Evolutionary conservation across 495 filamentous ascomycete species (phyloP), one percentile per base, ranked within the genome.

Genomic region (Aspergillus coremiiformis): DNA sequence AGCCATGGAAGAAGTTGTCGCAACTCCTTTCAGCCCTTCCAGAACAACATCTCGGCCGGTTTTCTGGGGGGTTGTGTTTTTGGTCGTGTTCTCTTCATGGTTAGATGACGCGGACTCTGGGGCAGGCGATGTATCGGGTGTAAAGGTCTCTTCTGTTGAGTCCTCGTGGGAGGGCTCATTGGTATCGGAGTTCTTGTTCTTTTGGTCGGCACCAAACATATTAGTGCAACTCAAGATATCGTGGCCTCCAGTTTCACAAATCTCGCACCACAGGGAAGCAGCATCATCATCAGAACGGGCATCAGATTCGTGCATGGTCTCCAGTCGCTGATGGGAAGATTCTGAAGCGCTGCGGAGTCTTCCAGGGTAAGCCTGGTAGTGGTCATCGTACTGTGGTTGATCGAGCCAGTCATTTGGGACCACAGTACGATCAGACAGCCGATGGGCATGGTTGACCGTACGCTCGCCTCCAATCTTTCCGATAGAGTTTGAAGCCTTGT

Each of bases 141-240:
- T 56, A 32, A 57, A 26, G 32, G 63, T 56, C 6, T 67, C 61
- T 8, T 59, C 43, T 5, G 44, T 11, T 1, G 56, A 44, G 43
- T 22, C 47, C 23, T 51, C 39, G 30, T 56, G 53, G 0, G 51
- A 30, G n/a, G 55, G 42, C 21, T 62, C 61, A 7, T 56, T 32
- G 14, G 52, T 33, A 6, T 53, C 17, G 14, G 44, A 10, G 30
- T 46, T 42, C 42, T 60, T 62, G 12, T 52, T 52, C 22, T 71
- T 70, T 17, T 63, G 61, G 4, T 66, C 69, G 21, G 71, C 62
- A 10, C 70, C 82, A 62, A 91, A 90, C 81, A 94, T 89, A 62
- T 84, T 93, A 27, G 88, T 89, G 72, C 92, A 97, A 17, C 84
- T 93, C 30, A 97, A 69, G 54, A 97, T 95, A 56, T 97, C 92